Evolutionary conservation across 495 filamentous ascomycete species (phyloP).

Genomic region (Aspergillus coremiiformis): DNA sequence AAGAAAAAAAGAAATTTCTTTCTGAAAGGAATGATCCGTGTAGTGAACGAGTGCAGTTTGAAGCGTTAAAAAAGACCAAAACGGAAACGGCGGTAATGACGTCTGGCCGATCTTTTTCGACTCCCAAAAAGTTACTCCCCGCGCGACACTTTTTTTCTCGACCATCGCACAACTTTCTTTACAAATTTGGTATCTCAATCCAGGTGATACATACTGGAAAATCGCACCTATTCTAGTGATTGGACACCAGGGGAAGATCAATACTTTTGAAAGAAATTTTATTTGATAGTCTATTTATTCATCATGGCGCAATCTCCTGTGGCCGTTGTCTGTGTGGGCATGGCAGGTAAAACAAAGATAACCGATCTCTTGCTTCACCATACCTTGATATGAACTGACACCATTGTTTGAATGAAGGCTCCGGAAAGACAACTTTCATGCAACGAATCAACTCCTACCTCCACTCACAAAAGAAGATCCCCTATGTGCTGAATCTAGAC

Average conservation of each 20-base stretch:
- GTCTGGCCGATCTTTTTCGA: conserved; percentile 25
- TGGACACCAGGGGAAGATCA: neutral
- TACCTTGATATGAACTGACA: neutral
- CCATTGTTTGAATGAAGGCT: conserved; percentile 45
- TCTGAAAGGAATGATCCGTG: neutral
- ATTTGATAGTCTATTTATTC: neutral
- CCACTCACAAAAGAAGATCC: conserved; percentile 62
- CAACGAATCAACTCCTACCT: conserved; percentile 90
- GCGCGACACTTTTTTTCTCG: conserved; percentile 14
- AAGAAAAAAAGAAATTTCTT: too few relatives aligned
- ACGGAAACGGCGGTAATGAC: conserved; percentile 26
- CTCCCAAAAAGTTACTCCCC: conserved; percentile 16
- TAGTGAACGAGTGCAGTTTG: too few relatives aligned
- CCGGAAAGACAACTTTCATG: conserved; percentile 98
- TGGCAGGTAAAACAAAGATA: conserved; percentile 61
- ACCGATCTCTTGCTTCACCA: neutral
- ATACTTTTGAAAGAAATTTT: neutral
- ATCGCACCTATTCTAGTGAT: neutral
- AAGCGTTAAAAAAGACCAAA: conserved; percentile 13
- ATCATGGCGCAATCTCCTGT: conserved; percentile 48
- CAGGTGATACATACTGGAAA: neutral
- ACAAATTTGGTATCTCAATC: neutral
- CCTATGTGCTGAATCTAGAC: conserved; percentile 96
- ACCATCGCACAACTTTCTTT: neutral
- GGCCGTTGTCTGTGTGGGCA: conserved; percentile 90